Conservation (phyloP, 768 basidiomycete genomes). For the Pholiota molesta region DNA sequence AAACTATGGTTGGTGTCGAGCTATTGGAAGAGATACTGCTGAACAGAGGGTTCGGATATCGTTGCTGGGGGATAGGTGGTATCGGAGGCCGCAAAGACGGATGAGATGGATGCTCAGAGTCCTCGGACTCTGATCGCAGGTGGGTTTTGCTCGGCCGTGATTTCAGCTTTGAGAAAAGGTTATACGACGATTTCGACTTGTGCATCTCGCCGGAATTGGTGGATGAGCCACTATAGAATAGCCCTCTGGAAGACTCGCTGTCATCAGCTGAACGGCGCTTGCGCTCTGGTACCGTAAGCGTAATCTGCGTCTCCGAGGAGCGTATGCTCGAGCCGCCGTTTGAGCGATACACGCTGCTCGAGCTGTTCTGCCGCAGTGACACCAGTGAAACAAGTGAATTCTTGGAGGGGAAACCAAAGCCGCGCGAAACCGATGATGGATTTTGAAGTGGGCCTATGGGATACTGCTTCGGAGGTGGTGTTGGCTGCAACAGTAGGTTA, state of each 20-base stretch:
- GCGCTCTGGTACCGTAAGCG: slow-evolving; percentile 32
- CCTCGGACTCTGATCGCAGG: slow-evolving; percentile 34
- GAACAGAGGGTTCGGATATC: not conserved
- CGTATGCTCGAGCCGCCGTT: slow-evolving; percentile 23
- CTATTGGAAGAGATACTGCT: slow-evolving; percentile 17
- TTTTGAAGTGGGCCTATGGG: slow-evolving; percentile 2
- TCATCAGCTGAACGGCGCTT: slow-evolving; percentile 36
- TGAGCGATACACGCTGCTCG: slow-evolving; percentile 31
- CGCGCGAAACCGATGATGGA: slow-evolving; percentile 24
- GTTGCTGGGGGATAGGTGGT: slow-evolving; percentile 33
- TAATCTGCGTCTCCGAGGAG: slow-evolving; percentile 39
- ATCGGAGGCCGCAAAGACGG: slow-evolving; percentile 39
- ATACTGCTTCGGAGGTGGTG: slow-evolving; percentile 42
- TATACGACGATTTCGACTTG: slow-evolving; percentile 49
- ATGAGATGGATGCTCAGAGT: slow-evolving; percentile 43
- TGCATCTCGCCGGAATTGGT: slow-evolving; percentile 38
- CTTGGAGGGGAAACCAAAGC: slow-evolving; percentile 42
- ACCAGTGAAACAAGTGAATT: slow-evolving; percentile 44
- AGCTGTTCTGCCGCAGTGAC: slow-evolving; percentile 34
- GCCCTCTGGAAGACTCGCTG: slow-evolving; percentile 25
- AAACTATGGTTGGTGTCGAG: slow-evolving; percentile 21
- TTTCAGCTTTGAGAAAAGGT: slow-evolving; percentile 44
- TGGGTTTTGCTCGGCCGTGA: slow-evolving; percentile 42
- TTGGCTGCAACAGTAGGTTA: slow-evolving; percentile 35
- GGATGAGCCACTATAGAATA: slow-evolving; percentile 31